Conservation (phyloP, 257 asterid genomes). For the Eucommia ulmoides region DNA sequence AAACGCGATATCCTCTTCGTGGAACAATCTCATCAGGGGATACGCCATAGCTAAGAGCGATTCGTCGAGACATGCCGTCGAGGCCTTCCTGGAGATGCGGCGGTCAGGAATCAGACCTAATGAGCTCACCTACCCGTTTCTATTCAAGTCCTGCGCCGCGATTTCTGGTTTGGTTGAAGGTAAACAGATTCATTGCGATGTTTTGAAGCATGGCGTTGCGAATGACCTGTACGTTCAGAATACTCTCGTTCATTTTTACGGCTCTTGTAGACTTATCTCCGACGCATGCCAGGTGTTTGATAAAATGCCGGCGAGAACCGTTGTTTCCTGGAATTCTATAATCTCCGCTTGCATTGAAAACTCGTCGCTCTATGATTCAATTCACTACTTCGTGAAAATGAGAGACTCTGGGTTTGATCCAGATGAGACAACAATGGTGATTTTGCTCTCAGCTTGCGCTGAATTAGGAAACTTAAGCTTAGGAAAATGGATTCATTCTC, state of each 20-base stretch:
- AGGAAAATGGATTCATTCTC: slow-evolving; percentile 68
- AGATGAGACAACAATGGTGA: slow-evolving; percentile 69
- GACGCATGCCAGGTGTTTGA: slow-evolving; percentile 48
- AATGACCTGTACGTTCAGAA: slow-evolving; percentile 57
- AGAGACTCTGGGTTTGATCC: slow-evolving; percentile 22
- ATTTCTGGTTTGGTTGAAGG: slow-evolving; percentile 43
- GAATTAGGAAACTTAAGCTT: slow-evolving; percentile 51
- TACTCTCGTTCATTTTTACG: slow-evolving; percentile 40
- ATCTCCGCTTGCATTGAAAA: slow-evolving; percentile 40
- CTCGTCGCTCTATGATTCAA: slow-evolving; percentile 30
- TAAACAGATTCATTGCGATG: slow-evolving; percentile 52
- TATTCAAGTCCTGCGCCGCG: slow-evolving; percentile 52
- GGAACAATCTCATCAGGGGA: slow-evolving; percentile 46
- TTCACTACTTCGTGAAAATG: slow-evolving; percentile 42
- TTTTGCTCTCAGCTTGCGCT: slow-evolving; percentile 48
- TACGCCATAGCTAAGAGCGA: slow-evolving; percentile 26
- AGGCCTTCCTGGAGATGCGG: slow-evolving; percentile 42
- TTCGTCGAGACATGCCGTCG: slow-evolving; percentile 25
- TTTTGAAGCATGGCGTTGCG: slow-evolving; percentile 39
- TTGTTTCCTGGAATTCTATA: slow-evolving; percentile 70
- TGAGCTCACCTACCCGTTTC: slow-evolving; percentile 55
- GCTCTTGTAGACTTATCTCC: slow-evolving; percentile 36
- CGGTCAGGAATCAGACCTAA: slow-evolving; percentile 32
- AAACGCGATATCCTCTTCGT: slow-evolving; percentile 19
- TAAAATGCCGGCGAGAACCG: slow-evolving; percentile 42